These are phyloP conservation scores for Stenogyne calaminthoides DNA, from an alignment of 305 asterid genomes.

Conservation along the genomic window DNA sequence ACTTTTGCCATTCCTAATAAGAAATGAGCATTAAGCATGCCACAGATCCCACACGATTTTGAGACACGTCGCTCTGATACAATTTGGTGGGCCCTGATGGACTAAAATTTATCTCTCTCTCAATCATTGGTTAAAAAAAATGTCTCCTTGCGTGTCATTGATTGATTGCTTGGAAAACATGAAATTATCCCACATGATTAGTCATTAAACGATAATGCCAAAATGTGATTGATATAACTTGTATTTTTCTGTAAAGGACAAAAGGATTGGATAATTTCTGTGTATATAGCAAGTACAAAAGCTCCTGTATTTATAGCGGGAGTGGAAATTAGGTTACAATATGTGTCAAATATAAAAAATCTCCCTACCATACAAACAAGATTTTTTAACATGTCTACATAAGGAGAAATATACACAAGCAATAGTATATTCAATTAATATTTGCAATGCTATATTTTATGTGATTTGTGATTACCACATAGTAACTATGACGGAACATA, in stretches of 20 bases:
- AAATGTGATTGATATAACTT: background rate
- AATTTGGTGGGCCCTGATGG: background rate
- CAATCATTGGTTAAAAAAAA: background rate
- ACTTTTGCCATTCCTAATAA: background rate
- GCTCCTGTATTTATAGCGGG: background rate
- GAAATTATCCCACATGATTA: background rate
- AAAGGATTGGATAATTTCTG: background rate
- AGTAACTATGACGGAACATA: background rate
- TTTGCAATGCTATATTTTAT: slow-evolving; percentile 4
- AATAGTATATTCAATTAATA: background rate
- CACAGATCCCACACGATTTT: background rate
- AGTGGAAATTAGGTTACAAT: background rate
- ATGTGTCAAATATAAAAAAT: background rate
- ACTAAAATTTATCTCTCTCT: background rate
- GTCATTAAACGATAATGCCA: background rate
- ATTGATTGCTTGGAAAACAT: background rate
- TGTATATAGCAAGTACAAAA: background rate
- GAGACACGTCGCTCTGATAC: background rate
- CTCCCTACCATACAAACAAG: background rate
- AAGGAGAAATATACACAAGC: background rate
- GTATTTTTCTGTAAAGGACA: background rate
- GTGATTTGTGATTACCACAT: background rate
- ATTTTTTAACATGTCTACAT: background rate
- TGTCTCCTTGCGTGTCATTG: background rate
- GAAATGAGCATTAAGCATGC: background rate